Evolutionary conservation across 2,329 filamentous ascomycete species (phyloP).

Genomic region (Diaporthe sp.): DNA sequence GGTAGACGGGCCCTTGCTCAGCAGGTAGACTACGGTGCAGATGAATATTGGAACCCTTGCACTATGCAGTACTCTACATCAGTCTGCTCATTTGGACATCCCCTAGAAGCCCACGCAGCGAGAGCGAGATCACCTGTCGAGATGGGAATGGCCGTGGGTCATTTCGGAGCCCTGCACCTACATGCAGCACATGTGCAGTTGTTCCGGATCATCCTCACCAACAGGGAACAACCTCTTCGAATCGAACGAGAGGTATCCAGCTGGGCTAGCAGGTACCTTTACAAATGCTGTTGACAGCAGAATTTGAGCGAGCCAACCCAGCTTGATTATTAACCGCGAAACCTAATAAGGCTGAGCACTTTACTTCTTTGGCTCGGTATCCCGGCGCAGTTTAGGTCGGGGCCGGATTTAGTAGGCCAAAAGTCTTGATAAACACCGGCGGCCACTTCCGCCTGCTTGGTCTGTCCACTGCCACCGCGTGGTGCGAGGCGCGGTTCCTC

Average conservation of each 20-base stretch:
- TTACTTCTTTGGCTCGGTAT: slow-evolving; percentile 19
- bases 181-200: background rate
- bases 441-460: slow-evolving; percentile 9
- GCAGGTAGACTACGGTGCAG: background rate
- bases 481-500: slow-evolving; percentile 14
- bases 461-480: slow-evolving; percentile 22
- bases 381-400: slow-evolving; percentile 14
- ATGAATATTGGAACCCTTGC: slow-evolving; percentile 15
- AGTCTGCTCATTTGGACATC: background rate
- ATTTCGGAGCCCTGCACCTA: background rate
- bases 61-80: background rate
- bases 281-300: slow-evolving; percentile 24
- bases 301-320: slow-evolving; percentile 3
- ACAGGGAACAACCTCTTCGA: background rate
- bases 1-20: slow-evolving; percentile 13
- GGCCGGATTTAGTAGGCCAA: slow-evolving; percentile 20
- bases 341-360: slow-evolving; percentile 21
- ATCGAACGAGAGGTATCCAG: background rate
- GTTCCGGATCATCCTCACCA: background rate
- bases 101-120: background rate
- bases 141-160: background rate
- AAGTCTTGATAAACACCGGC: slow-evolving; percentile 18
- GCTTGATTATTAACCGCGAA: slow-evolving; percentile 8
- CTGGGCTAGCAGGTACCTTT: background rate
- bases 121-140: background rate